phyloP scores from a whole-genome alignment of 257 asterid genomes.

The Solanum ossicruentum region DNA sequence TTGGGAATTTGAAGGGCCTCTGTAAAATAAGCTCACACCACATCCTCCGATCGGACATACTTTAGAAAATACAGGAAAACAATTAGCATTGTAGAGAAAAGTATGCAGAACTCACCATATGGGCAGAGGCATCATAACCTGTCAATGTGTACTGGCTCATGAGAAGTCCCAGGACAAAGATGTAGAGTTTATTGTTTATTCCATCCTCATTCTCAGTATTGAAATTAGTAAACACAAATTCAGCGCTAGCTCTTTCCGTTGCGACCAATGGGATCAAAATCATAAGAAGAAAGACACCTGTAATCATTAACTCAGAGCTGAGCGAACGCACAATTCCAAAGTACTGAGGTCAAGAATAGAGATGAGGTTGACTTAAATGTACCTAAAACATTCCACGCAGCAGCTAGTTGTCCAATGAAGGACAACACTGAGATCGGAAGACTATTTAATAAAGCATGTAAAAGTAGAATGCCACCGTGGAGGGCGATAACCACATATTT shows the following conservation, averaged over 20 bases:
- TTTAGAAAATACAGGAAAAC: neutral
- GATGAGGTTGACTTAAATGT: neutral
- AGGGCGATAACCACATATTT: conserved; percentile 68
- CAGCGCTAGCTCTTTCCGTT: conserved; percentile 59
- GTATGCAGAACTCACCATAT: conserved; percentile 54
- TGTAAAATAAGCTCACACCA: neutral
- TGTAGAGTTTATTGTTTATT: conserved; percentile 46
- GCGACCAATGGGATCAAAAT: conserved; percentile 76
- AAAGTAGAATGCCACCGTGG: conserved; percentile 60
- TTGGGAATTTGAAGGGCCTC: neutral
- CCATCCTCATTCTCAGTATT: conserved; percentile 71
- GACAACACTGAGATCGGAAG: conserved; percentile 78
- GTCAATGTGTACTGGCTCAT: conserved; percentile 90
- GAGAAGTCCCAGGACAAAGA: conserved; percentile 81
- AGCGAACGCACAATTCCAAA: neutral
- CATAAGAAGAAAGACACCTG: conserved; percentile 95
- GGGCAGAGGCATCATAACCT: conserved; percentile 95
- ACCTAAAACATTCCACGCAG: conserved; percentile 93
- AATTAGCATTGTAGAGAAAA: neutral
- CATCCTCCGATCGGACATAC: neutral
- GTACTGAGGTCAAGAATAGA: neutral
- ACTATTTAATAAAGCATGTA: conserved; percentile 73
- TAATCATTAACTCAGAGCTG: neutral
- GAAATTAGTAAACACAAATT: conserved; percentile 78
- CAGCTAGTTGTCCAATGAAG: conserved; percentile 75